phyloP scores from a whole-genome alignment of 179 eudicot species.

The Gypsophila paniculata region DNA sequence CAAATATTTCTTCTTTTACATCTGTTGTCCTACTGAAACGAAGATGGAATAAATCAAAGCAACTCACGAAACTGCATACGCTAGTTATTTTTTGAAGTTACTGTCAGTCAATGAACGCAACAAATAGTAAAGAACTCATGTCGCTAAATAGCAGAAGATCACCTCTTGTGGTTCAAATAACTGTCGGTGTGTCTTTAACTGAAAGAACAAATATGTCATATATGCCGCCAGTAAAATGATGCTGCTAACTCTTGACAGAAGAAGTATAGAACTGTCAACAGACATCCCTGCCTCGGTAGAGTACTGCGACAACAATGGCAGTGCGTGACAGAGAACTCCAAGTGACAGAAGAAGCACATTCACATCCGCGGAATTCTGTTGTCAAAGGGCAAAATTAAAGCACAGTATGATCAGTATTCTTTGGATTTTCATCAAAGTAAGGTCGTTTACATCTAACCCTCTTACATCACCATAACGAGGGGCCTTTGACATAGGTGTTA shows the following conservation, averaged over 20 bases:
- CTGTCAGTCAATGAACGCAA: not conserved
- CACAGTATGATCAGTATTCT: not conserved
- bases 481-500: not conserved
- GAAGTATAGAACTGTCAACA: slow-evolving; percentile 32
- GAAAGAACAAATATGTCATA: slow-evolving; percentile 60
- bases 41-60: no score
- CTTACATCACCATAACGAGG: no score
- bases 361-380: slow-evolving; percentile 57
- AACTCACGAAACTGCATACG: no score
- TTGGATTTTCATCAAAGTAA: not conserved
- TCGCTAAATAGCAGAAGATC: slow-evolving; percentile 7
- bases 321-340: slow-evolving; percentile 53
- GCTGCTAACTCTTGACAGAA: slow-evolving; percentile 62
- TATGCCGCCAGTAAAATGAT: slow-evolving; percentile 57
- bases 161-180: slow-evolving; percentile 47
- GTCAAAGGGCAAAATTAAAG: slow-evolving; percentile 5
- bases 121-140: not conserved
- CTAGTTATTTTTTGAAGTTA: no score
- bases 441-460: not conserved
- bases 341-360: slow-evolving; percentile 48
- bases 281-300: slow-evolving; percentile 16
- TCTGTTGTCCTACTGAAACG: no score
- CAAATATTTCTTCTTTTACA: no score
- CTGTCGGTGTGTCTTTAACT: slow-evolving; percentile 49
- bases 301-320: slow-evolving; percentile 46